Base-by-base conservation (phyloP, 495 filamentous ascomycete species). In the Aspergillus cavernicola region DNA sequence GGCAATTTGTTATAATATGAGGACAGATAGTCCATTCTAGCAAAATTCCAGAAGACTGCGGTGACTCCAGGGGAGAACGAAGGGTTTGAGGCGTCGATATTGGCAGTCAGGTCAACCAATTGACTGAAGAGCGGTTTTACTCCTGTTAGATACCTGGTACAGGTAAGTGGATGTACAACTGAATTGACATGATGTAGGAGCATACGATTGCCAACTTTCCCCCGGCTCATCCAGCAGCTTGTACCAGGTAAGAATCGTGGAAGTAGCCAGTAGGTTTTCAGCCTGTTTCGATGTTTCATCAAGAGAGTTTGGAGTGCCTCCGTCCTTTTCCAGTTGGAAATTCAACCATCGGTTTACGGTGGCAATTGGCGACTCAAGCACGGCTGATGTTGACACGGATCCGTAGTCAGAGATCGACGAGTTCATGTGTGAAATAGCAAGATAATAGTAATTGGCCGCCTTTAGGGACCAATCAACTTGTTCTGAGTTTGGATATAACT, bases 391-490 rank as follows among this genome's bases (percentile, higher is more conserved):
- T 4, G 67, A 70, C 10, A 68, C 52, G 8, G 57, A 44, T 0
- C 51, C 65, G 43, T 73, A 75, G 38, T 67, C 68, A 1, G 67
- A 68, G 2, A 65, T 61, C 12, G 42, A 48, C 4, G 52, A 57
- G 22, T 64, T 68, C 44, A 75, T 59, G 20, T 62, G 55, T 5
- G 64, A 65, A 23, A 60, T 56, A 6, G 70, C 62, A 33, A 75
- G 57, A 24, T 71, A 74, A 52, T 69, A 71, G 45, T 76, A 76
- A 40, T 73, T 74, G 22, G 66, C 65, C 13, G 66, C 70, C 41
- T 76, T 76, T 24, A 72, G 60, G 23, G 65, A 67, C 73, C 73
- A 76, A 32, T 76, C 71, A 4, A 68, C 66, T 15, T 69, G 55
- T 10, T 54, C 49, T 0, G 66, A 45, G 52, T 72, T 73, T 8